Conservation (phyloP, 139 green algal species). For the Chlamydomonas schloesseri region DNA sequence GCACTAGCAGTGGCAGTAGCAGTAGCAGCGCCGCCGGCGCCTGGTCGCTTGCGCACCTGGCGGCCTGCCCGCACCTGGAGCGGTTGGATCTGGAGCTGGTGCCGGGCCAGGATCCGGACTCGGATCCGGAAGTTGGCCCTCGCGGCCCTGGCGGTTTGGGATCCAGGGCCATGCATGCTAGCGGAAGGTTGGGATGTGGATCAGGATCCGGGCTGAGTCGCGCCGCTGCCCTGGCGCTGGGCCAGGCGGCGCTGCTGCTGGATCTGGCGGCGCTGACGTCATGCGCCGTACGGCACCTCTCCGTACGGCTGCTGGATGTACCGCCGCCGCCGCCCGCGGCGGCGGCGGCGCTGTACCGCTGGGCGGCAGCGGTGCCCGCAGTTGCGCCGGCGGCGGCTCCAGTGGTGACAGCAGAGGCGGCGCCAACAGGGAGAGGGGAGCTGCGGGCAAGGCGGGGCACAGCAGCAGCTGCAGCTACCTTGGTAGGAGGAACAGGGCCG, state of each 20-base stretch:
- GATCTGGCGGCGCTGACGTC: constrained; percentile 4
- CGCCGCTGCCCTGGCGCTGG: too few relatives aligned
- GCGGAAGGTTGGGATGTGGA: background rate
- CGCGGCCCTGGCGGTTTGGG: too few relatives aligned
- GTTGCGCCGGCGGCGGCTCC: background rate
- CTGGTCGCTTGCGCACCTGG: background rate
- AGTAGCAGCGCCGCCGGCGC: background rate
- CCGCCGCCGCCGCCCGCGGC: background rate
- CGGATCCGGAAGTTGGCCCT: too few relatives aligned
- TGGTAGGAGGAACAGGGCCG: too few relatives aligned
- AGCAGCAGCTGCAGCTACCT: too few relatives aligned
- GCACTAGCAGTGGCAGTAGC: too few relatives aligned
- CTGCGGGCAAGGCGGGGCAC: too few relatives aligned
- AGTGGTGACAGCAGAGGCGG: too few relatives aligned
- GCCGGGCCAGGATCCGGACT: background rate
- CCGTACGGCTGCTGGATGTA: background rate
- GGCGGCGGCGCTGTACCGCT: background rate
- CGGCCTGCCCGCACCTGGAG: background rate
- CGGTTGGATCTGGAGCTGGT: constrained; percentile 19
- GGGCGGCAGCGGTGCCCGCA: background rate
- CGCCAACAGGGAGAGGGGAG: too few relatives aligned
- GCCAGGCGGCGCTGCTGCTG: background rate
- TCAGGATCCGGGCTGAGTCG: too few relatives aligned
- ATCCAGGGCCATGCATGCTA: too few relatives aligned
- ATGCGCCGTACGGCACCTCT: background rate